These are phyloP conservation scores for Auricularia sp. DNA, from an alignment of 768 basidiomycete species.

Conservation along the genomic window DNA sequence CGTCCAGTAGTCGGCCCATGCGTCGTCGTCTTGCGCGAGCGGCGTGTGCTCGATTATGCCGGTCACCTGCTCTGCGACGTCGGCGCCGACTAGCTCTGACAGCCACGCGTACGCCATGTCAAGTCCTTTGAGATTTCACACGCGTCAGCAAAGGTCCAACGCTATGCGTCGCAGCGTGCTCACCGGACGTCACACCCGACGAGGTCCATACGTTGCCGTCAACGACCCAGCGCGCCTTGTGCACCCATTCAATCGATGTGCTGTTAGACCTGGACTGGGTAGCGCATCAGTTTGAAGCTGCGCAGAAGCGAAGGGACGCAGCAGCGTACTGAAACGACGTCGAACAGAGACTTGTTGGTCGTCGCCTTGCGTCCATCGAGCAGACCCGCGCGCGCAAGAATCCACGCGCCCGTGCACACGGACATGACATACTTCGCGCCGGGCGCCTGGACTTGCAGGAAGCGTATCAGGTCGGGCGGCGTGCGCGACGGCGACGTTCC, in stretches of 20 bases:
- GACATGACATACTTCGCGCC: not conserved
- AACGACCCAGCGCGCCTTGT: constrained; percentile 37
- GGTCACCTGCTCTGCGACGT: constrained; percentile 8
- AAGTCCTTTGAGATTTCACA: constrained; percentile 10
- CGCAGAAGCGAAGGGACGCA: too few species aligned
- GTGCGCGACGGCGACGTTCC: not conserved
- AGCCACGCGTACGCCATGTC: constrained; percentile 29
- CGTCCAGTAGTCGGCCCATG: constrained; percentile 11
- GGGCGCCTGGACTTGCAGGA: not conserved
- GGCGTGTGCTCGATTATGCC: constrained; percentile 12
- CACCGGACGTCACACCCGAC: constrained; percentile 37
- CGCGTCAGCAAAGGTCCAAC: too few species aligned
- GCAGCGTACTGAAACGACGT: not conserved
- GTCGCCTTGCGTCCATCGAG: not conserved
- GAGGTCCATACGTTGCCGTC: constrained; percentile 43
- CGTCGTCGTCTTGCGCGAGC: constrained; percentile 15
- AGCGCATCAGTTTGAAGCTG: not conserved
- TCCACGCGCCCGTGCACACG: not conserved
- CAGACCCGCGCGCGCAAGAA: not conserved
- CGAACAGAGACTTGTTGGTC: not conserved
- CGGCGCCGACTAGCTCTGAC: constrained; percentile 20
- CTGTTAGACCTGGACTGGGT: constrained; percentile 11
- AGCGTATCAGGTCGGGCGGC: not conserved
- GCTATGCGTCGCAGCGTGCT: too few species aligned
- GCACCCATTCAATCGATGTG: constrained; percentile 33